Conservation (phyloP, 805 yeast genomes). For the Priceomyces carsonii region DNA sequence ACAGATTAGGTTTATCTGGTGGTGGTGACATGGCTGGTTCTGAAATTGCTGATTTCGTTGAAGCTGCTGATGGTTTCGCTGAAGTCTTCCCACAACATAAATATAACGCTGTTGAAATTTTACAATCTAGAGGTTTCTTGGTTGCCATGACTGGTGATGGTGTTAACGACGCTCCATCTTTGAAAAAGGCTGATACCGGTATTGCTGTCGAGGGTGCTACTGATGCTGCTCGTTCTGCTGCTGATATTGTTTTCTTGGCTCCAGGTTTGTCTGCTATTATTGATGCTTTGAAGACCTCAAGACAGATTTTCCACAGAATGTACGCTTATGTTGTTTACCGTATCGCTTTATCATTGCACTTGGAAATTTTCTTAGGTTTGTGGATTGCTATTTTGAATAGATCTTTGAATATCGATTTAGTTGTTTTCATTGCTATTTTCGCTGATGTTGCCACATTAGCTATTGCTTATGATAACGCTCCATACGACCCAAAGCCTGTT, state of each 20-base stretch:
- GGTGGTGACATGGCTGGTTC: conserved; percentile 96
- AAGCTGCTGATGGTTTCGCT: conserved; percentile 97
- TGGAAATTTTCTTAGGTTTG: conserved; percentile 91
- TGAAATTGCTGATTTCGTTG: conserved; percentile 95
- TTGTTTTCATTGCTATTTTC: conserved; percentile 95
- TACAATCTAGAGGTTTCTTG: conserved; percentile 94
- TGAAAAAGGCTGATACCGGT: conserved; percentile 90
- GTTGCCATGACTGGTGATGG: conserved; percentile 99
- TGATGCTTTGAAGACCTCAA: conserved; percentile 88
- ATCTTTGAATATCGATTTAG: conserved; percentile 83
- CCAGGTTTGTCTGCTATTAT: conserved; percentile 95
- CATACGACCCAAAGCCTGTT: conserved; percentile 88
- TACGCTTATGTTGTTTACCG: conserved; percentile 97
- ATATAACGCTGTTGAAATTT: conserved; percentile 92
- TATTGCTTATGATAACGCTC: conserved; percentile 97
- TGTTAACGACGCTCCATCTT: conserved; percentile 97
- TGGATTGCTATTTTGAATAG: conserved; percentile 94
- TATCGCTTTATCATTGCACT: conserved; percentile 92
- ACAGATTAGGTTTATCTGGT: conserved; percentile 93
- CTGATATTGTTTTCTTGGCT: conserved; percentile 91
- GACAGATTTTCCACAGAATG: conserved; percentile 99
- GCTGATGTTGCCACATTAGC: conserved; percentile 98
- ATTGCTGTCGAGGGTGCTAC: conserved; percentile 98
- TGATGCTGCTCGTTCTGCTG: conserved; percentile 96
- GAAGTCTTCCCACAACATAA: conserved; percentile 99